Conservation (phyloP, 306 rosid species). For the Macrotyloma uniflorum region DNA sequence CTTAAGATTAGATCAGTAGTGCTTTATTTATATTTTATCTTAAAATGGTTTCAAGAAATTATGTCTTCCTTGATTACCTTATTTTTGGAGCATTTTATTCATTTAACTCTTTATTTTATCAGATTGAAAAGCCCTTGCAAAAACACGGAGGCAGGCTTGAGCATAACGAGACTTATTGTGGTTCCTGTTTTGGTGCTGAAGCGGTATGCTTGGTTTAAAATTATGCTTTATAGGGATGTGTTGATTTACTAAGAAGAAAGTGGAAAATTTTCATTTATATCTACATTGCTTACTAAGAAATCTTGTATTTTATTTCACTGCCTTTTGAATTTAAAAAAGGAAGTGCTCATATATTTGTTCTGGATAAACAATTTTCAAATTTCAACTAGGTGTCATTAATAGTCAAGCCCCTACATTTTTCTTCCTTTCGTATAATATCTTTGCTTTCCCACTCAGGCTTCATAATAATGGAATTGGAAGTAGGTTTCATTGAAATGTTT, state of each 20-base stretch:
- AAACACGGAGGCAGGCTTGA: constrained; percentile 98
- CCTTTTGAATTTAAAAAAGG: not conserved
- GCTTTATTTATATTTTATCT: constrained; percentile 16
- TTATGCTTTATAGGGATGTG: constrained; percentile 19
- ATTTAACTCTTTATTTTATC: constrained; percentile 38
- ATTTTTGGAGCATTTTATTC: constrained; percentile 22
- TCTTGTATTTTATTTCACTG: not conserved
- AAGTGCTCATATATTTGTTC: constrained; percentile 9
- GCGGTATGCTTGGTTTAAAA: constrained; percentile 56
- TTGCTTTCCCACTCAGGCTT: not conserved
- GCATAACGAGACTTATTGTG: constrained; percentile 98
- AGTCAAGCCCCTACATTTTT: constrained; percentile 20
- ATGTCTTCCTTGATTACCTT: constrained; percentile 8
- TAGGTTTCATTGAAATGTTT: constrained; percentile 12
- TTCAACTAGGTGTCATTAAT: constrained; percentile 4
- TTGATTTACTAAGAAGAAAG: constrained; percentile 16
- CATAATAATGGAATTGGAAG: constrained; percentile 5
- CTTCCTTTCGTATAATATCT: not conserved
- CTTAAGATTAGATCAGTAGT: not conserved
- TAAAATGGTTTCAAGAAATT: not conserved
- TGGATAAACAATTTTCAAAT: constrained; percentile 2
- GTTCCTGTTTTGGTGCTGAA: constrained; percentile 97
- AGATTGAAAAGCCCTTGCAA: constrained; percentile 96
- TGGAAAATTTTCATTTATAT: constrained; percentile 15
- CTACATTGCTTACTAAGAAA: not conserved